Base-by-base conservation (phyloP, 139 green algal genomes). In the Chlorella ohadii region DNA sequence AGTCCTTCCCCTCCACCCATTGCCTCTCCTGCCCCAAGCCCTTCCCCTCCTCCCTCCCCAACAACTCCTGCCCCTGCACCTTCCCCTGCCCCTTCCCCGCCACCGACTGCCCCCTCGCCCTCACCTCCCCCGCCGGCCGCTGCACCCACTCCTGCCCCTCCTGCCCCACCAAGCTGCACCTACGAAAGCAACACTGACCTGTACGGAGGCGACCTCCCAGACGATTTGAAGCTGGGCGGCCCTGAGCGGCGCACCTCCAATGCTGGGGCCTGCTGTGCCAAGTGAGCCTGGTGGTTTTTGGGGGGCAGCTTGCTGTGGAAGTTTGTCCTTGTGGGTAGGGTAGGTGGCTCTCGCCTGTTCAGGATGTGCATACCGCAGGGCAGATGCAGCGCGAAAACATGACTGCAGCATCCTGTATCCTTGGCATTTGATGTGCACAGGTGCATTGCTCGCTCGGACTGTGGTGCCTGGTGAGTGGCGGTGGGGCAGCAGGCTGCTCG, bases 221-320 rank as follows among this genome's bases (percentile, higher is more conserved):
- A 80, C 16, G 73, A 80, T 31, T 31, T 23, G 11, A 36, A 33
- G 31, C 51, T 80, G 31, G 33, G 51, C 7, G 73, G 31, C 6
- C 51, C 73, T 11, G 23, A 61, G 28, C 71, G 41, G 3, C 71
- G 25, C 39, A 23, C 28, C 1, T n/a, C 51, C 15, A 27, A 65
- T n/a, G 44, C 51, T 4, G 28, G 31, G 20, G 74, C 55, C 33
- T 81, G 74, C 55, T 81, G 74, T 55, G 55, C 57, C 74, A 81
- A 81, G 34, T 81, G 65, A 59, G 51, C 51, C 51, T 59, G 51
- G 51, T 19, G 51, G 51, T 51, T 6, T 6, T 51, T 51, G 44
- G 44, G 44, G 7, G 44, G 44, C 44, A 51, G 44, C n/a, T n/a
- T n/a, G 44, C 44, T 16, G 44, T 9, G 9, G 44, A 9, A 51